Percentiles rank a stretch among this genome's conserved stretches.
Conservation (phyloP, 176 grass and related monocot genomes). For the Luzula sylvatica region DNA sequence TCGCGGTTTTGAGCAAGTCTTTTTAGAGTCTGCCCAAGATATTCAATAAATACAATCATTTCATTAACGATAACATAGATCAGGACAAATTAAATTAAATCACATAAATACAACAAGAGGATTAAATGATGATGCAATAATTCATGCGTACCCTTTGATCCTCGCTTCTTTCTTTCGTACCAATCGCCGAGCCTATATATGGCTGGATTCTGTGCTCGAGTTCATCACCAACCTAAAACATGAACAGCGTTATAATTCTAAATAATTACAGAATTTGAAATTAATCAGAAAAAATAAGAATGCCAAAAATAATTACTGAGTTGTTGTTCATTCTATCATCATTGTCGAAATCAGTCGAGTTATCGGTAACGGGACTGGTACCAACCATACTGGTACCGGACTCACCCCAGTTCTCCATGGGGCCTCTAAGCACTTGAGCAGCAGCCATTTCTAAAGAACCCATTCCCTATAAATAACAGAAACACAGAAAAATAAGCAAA, state of each 20-base stretch:
- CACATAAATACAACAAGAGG: too few species aligned
- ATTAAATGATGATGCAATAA: too few species aligned
- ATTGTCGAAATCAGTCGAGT: slow-evolving; percentile 57
- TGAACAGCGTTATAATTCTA: neutral
- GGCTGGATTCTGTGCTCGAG: slow-evolving; percentile 18
- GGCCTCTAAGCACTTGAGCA: slow-evolving; percentile 33
- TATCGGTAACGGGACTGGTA: slow-evolving; percentile 47
- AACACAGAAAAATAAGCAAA: neutral
- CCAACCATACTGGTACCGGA: slow-evolving; percentile 46
- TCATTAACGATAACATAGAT: too few species aligned
- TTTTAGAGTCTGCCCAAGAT: slow-evolving; percentile 35
- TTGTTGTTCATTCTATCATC: slow-evolving; percentile 23
- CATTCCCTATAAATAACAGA: slow-evolving; percentile 34
- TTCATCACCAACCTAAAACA: slow-evolving; percentile 15
- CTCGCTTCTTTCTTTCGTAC: slow-evolving; percentile 44
- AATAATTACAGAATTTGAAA: neutral
- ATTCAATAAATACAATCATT: too few species aligned
- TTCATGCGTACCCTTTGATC: slow-evolving; percentile 46
- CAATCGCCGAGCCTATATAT: slow-evolving; percentile 28
- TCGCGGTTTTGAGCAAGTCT: slow-evolving; percentile 82
- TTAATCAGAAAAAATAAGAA: neutral
- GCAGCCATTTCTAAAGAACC: slow-evolving; percentile 24
- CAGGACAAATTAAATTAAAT: too few species aligned
- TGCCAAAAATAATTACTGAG: too few species aligned
- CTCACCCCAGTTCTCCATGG: slow-evolving; percentile 71